Conservation (phyloP, 495 filamentous ascomycete genomes). For the Pyrenula massariospora region DNA sequence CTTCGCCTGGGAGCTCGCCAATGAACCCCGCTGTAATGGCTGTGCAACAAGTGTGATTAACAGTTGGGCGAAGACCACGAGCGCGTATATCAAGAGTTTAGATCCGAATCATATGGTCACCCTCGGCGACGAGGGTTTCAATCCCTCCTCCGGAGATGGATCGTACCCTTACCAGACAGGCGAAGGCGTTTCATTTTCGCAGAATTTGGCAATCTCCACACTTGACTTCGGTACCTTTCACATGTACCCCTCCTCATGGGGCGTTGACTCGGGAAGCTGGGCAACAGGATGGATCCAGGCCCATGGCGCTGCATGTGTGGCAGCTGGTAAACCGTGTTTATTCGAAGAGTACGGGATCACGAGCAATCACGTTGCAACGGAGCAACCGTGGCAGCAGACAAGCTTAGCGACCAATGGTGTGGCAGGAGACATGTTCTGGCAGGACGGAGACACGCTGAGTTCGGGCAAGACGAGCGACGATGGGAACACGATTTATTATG, state of each 20-base stretch:
- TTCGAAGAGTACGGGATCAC: constrained; percentile 57
- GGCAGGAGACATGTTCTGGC: constrained; percentile 53
- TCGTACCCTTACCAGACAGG: constrained; percentile 46
- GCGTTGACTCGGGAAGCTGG: constrained; percentile 23
- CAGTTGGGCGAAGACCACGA: constrained; percentile 48
- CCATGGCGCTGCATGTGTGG: constrained; percentile 42
- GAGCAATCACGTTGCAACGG: constrained; percentile 27
- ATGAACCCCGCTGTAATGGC: constrained; percentile 57
- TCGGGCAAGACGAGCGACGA: constrained; percentile 47
- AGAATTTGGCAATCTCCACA: constrained; percentile 40
- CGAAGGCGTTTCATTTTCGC: constrained; percentile 55
- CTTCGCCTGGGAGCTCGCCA: constrained; percentile 62
- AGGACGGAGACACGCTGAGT: constrained; percentile 44
- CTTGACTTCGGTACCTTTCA: constrained; percentile 62
- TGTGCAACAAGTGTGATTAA: constrained; percentile 46
- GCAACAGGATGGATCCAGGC: constrained; percentile 48
- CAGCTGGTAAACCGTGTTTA: constrained; percentile 52
- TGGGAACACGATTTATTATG: constrained; percentile 50
- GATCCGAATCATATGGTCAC: constrained; percentile 58
- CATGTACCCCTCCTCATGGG: constrained; percentile 47
- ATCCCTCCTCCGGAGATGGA: constrained; percentile 27
- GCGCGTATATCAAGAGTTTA: constrained; percentile 50
- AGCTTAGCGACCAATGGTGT: constrained; percentile 36
- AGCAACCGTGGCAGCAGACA: constrained; percentile 48
- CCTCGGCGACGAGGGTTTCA: constrained; percentile 45